Evolutionary conservation across 345 rosid species (phyloP).

Genomic region (Salix purpurea): DNA sequence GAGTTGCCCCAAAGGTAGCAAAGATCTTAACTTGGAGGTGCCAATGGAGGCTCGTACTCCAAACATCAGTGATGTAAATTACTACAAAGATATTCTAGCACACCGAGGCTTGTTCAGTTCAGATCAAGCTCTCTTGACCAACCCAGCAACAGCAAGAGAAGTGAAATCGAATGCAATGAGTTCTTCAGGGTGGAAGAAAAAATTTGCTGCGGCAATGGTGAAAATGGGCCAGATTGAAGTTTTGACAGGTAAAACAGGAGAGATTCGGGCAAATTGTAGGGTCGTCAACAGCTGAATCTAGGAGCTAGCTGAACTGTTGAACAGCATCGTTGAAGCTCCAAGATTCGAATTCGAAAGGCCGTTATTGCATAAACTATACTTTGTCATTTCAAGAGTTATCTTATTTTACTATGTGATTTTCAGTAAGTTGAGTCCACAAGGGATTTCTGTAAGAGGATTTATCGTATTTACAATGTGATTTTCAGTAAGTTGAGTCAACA

Average conservation of each 20-base stretch:
- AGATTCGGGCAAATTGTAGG: conserved; percentile 18
- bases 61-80: conserved; percentile 3
- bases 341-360: background rate
- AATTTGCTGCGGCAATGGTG: conserved; percentile 28
- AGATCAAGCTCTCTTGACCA: conserved; percentile 22
- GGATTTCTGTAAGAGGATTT: no score
- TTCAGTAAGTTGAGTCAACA: no score
- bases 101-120: conserved; percentile 26
- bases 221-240: conserved; percentile 22
- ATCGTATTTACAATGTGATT: background rate
- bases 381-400: background rate
- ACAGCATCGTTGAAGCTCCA: background rate
- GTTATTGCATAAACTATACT: background rate
- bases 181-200: conserved; percentile 9
- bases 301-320: background rate
- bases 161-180: conserved; percentile 13
- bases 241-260: conserved; percentile 15
- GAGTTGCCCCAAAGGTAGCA: conserved; percentile 15
- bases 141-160: conserved; percentile 11
- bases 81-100: conserved; percentile 11
- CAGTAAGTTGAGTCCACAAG: no score
- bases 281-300: conserved; percentile 12
- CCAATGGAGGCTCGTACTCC: conserved; percentile 22
- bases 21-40: conserved; percentile 11
- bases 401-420: background rate